A percentile compares a stretch with the other conserved stretches of the same genome.
Evolutionary conservation across 306 rosid genomes (phyloP).

Genomic region (Sechiopsis laciniata): DNA sequence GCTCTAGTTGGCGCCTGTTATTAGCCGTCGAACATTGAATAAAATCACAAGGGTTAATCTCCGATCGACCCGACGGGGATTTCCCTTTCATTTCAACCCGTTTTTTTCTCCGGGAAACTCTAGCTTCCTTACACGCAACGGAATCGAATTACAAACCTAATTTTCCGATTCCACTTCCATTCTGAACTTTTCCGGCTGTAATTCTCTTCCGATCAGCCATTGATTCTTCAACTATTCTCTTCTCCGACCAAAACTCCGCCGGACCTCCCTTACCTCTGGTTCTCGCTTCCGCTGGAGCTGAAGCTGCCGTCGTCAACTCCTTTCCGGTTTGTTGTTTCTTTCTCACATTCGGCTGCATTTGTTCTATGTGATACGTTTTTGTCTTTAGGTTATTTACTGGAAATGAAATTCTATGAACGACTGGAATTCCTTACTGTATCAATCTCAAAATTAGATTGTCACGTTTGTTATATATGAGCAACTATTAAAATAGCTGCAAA

Average conservation of each 20-base stretch:
- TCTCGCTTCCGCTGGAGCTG: constrained; percentile 28
- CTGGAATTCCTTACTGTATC: not conserved
- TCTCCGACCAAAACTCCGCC: constrained; percentile 1
- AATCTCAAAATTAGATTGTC: not conserved
- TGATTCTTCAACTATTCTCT: not conserved
- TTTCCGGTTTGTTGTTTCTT: constrained; percentile 35
- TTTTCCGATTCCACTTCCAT: constrained; percentile 6
- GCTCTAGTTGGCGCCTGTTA: not conserved
- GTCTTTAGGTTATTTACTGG: no score
- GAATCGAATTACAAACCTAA: constrained; percentile 14
- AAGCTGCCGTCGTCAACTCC: constrained; percentile 32
- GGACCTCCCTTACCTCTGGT: constrained; percentile 11
- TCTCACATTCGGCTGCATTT: not conserved
- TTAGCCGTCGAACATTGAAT: not conserved
- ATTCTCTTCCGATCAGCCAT: constrained; percentile 11
- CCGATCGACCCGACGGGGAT: constrained; percentile 1
- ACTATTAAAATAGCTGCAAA: not conserved
- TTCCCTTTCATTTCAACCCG: not conserved
- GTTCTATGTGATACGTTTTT: not conserved
- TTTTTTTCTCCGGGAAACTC: not conserved
- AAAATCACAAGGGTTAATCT: constrained; percentile 7
- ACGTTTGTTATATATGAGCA: not conserved
- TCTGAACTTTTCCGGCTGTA: not conserved
- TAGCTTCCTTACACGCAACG: constrained; percentile 12
- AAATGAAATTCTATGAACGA: not conserved